Base-by-base conservation (phyloP, 805 yeast species). In the Candida cerambycidarum region DNA sequence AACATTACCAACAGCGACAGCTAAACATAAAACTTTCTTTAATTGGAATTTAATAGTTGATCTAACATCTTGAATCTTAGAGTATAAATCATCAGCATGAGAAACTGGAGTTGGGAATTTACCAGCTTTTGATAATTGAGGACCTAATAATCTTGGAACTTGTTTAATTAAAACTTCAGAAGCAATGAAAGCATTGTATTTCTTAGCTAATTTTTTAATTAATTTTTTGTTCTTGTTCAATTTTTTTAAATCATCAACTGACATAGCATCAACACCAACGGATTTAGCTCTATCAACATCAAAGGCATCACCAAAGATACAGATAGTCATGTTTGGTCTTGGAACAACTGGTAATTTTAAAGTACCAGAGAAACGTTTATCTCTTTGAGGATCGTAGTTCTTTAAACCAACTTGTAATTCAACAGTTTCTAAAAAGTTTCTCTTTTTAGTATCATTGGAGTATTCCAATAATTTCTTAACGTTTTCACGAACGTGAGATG, bases 31-130 rank as follows among this genome's bases (percentile, higher is more conserved):
- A 66, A 93, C 99, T 86, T 93, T 93, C 90, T 93, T 93, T 80
- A 93, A 85, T 82, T 93, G 99, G 95, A 93, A 93, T 88, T 92
- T 93, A 83, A 93, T 89, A 84, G 99, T 93, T 58, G 99, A 90
- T 81, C 85, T 90, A 66, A 93, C 98, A 71, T 93, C 99, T 65
- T 79, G 83, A 66, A 93, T 93, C 88, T 92, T 93, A 61, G 82
- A 69, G 84, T 88, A 87, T 72, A 93, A 83, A 75, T 93, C 99
- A 73, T 93, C 99, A 76, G 87, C 82, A 87, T 93, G 99, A 57
- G 99, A 93, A 65, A 93, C 99, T 79, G 99, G 99, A 75, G 98
- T 92, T 77, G 99, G 99, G 97, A 93, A 93, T 92, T 93, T 93
- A 86, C 99, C 99, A 71, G 97, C 98, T 87, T 93, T 93, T 62